These are phyloP conservation scores for Priceomyces castillae DNA, from an alignment of 805 yeast species.

Conservation along the genomic window DNA sequence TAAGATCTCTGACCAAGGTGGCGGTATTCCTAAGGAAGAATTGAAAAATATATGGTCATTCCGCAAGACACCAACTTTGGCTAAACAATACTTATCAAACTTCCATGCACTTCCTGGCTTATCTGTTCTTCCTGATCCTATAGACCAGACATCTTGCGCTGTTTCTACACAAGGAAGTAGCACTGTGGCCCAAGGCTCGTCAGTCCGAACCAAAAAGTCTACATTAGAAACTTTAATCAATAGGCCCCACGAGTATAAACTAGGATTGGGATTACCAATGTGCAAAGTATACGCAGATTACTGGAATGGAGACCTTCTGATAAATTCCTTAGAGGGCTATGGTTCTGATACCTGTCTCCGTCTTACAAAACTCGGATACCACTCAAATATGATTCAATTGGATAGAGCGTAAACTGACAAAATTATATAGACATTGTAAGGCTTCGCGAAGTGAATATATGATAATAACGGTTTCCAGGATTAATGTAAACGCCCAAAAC, in stretches of 20 bases:
- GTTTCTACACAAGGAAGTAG: constrained; percentile 34
- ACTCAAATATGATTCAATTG: constrained; percentile 59
- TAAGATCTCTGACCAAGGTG: constrained; percentile 86
- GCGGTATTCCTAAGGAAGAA: constrained; percentile 68
- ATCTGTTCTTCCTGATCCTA: constrained; percentile 40
- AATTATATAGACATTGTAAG: neutral
- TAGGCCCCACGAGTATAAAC: constrained; percentile 68
- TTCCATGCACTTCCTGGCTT: constrained; percentile 72
- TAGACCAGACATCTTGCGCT: constrained; percentile 33
- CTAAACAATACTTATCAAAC: constrained; percentile 56
- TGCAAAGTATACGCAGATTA: constrained; percentile 91
- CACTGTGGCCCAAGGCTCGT: constrained; percentile 34
- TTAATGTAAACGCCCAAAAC: neutral
- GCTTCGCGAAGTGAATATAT: neutral
- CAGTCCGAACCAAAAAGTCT: constrained; percentile 35
- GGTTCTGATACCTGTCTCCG: constrained; percentile 87
- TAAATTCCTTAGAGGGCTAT: constrained; percentile 83
- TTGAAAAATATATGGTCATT: constrained; percentile 80
- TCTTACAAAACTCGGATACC: constrained; percentile 72
- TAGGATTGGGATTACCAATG: constrained; percentile 91
- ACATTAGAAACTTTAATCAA: constrained; percentile 65
- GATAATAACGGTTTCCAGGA: neutral
- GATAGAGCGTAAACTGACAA: constrained; percentile 56
- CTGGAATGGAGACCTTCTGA: constrained; percentile 89
- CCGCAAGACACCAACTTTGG: constrained; percentile 64